Evolutionary conservation across 1,139 yeast genomes (phyloP), one percentile per base, ranked within the genome.

Genomic region (Blastobotrys persicus): DNA sequence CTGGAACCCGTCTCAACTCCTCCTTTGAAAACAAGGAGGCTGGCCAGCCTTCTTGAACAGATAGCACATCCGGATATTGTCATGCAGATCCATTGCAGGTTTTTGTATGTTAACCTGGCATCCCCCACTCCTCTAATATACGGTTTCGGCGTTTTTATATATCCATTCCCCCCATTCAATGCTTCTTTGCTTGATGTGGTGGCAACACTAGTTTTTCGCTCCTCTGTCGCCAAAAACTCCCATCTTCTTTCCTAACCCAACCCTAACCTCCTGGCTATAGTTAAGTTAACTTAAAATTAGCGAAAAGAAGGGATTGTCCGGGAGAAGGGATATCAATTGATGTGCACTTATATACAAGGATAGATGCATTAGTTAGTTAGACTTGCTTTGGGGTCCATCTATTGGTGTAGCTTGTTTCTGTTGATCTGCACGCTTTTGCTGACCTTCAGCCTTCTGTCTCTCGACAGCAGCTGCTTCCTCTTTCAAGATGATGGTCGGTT

Each of bases 401-500:
- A 23, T n/a, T 11, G 41, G 13, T 37, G 5, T 19, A 18, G 5
- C 12, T 6, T 23, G 28, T 13, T n/a, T 26, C 12, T 5, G 11
- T 32, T n/a, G 32, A 16, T 16, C n/a, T n/a, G n/a, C n/a, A n/a
- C n/a, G 16, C 20, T 11, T 13, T 3, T n/a, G 20, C 7, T 28
- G 31, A 12, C 4, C 12, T 17, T 20, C 18, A 18, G 12, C 13
- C 32, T 38, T 18, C 34, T 26, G 17, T 19, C 16, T 9, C 19
- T 34, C 31, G 34, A 13, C 35, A 17, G 38, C 37, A 18, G 18
- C 44, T n/a, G 44, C 14, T n/a, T 38, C 41, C 12, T 18, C 39
- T 19, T 32, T 40, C 14, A 28, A 19, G 34, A 20, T 32, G 18
- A 76, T 72, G 31, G 70, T 61, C 1, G 83, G 82, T 28, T 69